phyloP scores from a whole-genome alignment of 176 grass and related monocot species.

The Oryza punctata region DNA sequence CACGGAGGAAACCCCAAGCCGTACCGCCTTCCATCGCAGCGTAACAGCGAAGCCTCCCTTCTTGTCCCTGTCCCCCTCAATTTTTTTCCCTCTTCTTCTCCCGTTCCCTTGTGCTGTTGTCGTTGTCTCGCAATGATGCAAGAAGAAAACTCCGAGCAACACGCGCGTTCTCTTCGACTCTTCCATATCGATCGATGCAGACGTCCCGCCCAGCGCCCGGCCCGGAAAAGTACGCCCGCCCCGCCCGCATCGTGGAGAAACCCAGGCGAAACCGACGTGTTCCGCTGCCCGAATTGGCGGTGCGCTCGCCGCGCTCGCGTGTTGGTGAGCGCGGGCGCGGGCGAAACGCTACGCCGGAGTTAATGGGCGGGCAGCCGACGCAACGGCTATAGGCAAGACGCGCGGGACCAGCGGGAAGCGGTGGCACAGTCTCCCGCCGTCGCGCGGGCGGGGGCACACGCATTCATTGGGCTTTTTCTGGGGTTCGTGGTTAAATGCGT shows the following conservation, averaged over 20 bases:
- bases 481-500: slow-evolving; percentile 36
- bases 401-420: not conserved
- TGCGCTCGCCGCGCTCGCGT: too few relatives aligned
- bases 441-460: not conserved
- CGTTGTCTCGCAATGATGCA: slow-evolving; percentile 29
- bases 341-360: not conserved
- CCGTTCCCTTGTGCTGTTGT: not conserved
- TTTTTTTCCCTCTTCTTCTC: not conserved
- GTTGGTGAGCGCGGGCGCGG: not conserved
- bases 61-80: slow-evolving; percentile 3
- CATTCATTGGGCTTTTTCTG: not conserved
- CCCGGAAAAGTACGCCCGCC: too few relatives aligned
- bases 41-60: slow-evolving; percentile 7
- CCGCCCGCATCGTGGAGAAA: not conserved
- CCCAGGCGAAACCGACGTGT: not conserved
- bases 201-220: not conserved
- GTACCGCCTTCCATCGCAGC: not conserved
- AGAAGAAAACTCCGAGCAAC: slow-evolving; percentile 26
- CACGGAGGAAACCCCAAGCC: not conserved
- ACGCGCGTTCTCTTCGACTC: not conserved
- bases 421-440: not conserved
- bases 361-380: not conserved
- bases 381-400: slow-evolving; percentile 48
- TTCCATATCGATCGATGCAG: not conserved
- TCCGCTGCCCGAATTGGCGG: not conserved